Evolutionary conservation across 1,284 basidiomycete genomes (phyloP), one percentile per base, ranked within the genome.

Genomic region (Trichosporon inkin): DNA sequence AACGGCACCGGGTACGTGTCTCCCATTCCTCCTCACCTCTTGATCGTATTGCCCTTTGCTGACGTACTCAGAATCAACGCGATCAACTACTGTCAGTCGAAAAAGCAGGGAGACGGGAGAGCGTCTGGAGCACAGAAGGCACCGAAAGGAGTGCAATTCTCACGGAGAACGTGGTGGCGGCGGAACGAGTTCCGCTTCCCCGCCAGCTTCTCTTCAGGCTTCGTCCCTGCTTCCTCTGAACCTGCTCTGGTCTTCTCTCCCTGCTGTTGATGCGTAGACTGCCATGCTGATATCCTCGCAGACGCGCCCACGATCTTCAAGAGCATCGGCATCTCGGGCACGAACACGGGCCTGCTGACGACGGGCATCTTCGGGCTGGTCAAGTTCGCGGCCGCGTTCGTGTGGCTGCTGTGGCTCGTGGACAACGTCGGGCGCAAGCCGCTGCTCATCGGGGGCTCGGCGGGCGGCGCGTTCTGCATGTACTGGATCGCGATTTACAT

Each of bases 361-460:
- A 78, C 78, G 10, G 79, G 78, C 19, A 69, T 79, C 53, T 80
- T 77, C 62, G 78, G 78, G 14, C 62, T 79, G 1, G 70, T 79
- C 67, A 80, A 80, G 67, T 63, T 63, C 17, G 54, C 62, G 14
- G 64, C 34, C 17, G 65, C 65, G 7, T 17, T 69, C 59, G 53
- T 68, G 57, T 71, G 69, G 64, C 64, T 61, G 55, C 54, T 71
- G 28, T 71, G 63, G 58, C 60, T 77, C 28, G 67, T 76, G 53
- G 75, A 77, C 56, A 37, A 61, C n/a, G 64, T 66, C 38, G 75
- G 75, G 0, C 66, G 75, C 19, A 62, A 71, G 10, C 56, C 68
- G 70, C 16, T 58, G 63, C 35, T 70, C 62, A 41, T 62, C 53
- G 10, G 40, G 53, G 49, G 56, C 28, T 28, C 58, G 1, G 17